phyloP scores from a whole-genome alignment of 345 rosid genomes.

The Boechera divaricarpa region DNA sequence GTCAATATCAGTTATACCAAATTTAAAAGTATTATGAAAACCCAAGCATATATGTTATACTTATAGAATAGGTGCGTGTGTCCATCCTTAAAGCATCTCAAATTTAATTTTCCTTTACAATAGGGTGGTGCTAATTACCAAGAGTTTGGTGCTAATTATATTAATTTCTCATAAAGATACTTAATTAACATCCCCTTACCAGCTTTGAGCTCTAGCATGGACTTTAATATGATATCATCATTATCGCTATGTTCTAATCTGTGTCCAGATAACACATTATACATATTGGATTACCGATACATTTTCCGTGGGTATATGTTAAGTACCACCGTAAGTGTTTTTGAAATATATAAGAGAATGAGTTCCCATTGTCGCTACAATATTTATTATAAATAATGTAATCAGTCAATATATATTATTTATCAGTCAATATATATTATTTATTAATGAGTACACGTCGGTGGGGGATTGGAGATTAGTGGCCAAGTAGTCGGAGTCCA shows the following conservation, averaged over 20 bases:
- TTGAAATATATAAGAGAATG: not conserved
- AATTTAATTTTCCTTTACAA: not conserved
- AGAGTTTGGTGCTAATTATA: not conserved
- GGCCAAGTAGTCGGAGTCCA: slow-evolving; percentile 28
- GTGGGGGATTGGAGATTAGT: not conserved
- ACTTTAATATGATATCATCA: not conserved
- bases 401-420: not conserved
- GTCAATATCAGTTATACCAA: not conserved
- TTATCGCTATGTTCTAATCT: not conserved
- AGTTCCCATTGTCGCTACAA: not conserved
- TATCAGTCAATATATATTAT: not conserved
- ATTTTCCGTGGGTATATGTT: not conserved
- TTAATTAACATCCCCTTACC: not conserved
- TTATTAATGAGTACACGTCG: too few relatives aligned
- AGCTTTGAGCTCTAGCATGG: not conserved
- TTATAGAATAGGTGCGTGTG: not conserved
- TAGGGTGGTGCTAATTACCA: not conserved
- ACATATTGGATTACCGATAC: not conserved
- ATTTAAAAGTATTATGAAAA: not conserved
- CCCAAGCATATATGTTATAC: not conserved
- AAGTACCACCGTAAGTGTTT: not conserved
- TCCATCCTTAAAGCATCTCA: slow-evolving; percentile 4
- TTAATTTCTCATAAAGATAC: not conserved
- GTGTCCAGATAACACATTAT: not conserved
- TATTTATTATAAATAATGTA: not conserved